phyloP scores from a whole-genome alignment of 371 early-diverging fungal species.

The Syncephalastrum racemosum region DNA sequence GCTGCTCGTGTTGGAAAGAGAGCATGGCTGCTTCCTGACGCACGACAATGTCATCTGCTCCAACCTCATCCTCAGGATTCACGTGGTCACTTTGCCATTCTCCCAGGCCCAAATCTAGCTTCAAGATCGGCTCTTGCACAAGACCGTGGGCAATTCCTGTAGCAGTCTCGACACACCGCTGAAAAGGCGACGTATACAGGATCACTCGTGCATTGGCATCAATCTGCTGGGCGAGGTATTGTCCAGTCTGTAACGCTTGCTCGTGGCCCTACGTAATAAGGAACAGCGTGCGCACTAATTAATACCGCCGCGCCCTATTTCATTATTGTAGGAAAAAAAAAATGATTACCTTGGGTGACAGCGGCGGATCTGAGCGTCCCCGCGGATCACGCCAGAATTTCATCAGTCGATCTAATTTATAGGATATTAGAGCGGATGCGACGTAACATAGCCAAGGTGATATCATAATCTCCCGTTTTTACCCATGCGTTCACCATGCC shows the following conservation, averaged over 20 bases:
- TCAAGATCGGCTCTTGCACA: slow-evolving; percentile 18
- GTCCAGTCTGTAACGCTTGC: slow-evolving; percentile 35
- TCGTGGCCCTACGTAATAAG: slow-evolving; percentile 22
- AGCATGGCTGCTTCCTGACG: slow-evolving; percentile 19
- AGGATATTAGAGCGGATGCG: background rate
- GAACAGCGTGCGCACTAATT: background rate
- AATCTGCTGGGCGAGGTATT: slow-evolving; percentile 20
- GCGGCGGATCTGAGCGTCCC: slow-evolving; percentile 46
- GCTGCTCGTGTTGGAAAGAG: slow-evolving; percentile 31
- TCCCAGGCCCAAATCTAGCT: slow-evolving; percentile 39
- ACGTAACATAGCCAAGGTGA: background rate
- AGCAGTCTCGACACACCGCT: slow-evolving; percentile 46
- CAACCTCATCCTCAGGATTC: slow-evolving; percentile 14
- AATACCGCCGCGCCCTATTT: background rate
- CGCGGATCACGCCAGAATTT: slow-evolving; percentile 43
- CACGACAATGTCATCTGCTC: no score
- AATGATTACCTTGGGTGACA: slow-evolving; percentile 23
- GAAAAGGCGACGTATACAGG: slow-evolving; percentile 47
- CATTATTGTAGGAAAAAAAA: background rate
- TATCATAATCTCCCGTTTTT: background rate
- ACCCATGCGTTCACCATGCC: slow-evolving; percentile 32
- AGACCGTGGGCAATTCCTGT: slow-evolving; percentile 30
- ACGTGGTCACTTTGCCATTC: slow-evolving; percentile 48
- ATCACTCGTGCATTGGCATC: slow-evolving; percentile 25
- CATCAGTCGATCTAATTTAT: slow-evolving; percentile 33